Conservation (phyloP, 305 asterid genomes). For the Fraxinus baroniana region DNA sequence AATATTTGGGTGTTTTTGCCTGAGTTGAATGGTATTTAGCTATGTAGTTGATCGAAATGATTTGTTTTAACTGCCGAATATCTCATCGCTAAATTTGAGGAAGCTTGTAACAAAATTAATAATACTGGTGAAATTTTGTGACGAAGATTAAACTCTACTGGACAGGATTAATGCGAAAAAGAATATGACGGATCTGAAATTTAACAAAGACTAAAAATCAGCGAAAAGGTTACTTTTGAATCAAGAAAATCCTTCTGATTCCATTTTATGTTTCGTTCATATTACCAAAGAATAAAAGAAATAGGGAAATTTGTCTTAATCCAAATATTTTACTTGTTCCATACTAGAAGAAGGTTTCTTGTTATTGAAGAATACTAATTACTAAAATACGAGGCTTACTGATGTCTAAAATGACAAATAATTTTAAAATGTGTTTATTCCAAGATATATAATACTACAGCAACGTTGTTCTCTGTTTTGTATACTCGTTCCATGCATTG, state of each 20-base stretch:
- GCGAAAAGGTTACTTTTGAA: neutral
- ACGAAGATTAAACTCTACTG: neutral
- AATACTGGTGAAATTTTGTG: neutral
- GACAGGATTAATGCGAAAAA: neutral
- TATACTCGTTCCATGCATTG: neutral
- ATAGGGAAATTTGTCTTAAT: neutral
- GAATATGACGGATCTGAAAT: neutral
- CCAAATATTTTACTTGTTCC: neutral
- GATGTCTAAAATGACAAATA: neutral
- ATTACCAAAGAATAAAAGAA: neutral
- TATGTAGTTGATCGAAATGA: neutral
- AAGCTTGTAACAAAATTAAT: neutral
- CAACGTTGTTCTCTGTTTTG: neutral
- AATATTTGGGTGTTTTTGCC: neutral
- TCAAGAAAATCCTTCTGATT: neutral
- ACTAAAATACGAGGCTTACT: neutral
- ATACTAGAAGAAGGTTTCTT: neutral
- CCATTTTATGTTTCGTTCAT: neutral
- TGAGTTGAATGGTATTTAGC: neutral
- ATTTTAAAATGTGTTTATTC: no score
- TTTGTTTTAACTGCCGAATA: neutral
- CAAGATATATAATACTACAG: no score
- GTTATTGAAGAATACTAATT: neutral
- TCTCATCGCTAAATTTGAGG: neutral
- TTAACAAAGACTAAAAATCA: neutral